These are phyloP conservation scores for Ensete glaucum DNA, from an alignment of 176 grass and related monocot species.

Conservation along the genomic window DNA sequence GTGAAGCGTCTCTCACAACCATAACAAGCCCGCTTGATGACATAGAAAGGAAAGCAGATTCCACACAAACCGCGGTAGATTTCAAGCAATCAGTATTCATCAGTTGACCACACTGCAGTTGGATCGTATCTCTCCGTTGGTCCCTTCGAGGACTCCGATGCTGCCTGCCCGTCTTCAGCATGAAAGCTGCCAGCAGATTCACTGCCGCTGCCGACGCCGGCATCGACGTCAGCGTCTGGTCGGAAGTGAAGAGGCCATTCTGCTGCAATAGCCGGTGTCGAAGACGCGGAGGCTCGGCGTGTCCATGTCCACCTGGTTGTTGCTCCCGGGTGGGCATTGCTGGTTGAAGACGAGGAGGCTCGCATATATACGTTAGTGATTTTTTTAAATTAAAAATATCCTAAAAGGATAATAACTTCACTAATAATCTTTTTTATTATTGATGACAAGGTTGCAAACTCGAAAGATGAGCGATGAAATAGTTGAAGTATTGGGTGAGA, in stretches of 20 bases:
- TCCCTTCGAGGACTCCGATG: background rate
- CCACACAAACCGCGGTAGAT: background rate
- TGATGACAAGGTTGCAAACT: too few relatives aligned
- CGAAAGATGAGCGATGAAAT: too few relatives aligned
- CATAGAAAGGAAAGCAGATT: too few relatives aligned
- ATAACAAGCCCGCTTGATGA: too few relatives aligned
- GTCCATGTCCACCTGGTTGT: slow-evolving; percentile 27
- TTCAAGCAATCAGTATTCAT: background rate
- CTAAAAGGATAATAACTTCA: too few relatives aligned
- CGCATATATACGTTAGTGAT: too few relatives aligned
- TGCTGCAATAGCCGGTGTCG: background rate
- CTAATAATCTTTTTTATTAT: too few relatives aligned
- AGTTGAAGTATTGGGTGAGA: too few relatives aligned
- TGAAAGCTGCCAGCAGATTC: background rate
- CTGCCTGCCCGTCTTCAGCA: slow-evolving; percentile 6
- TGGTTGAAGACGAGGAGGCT: too few relatives aligned
- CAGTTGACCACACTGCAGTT: slow-evolving; percentile 6
- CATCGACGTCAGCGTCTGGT: background rate
- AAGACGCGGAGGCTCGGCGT: background rate
- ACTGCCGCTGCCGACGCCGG: background rate
- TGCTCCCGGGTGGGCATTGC: background rate
- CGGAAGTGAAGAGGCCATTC: background rate
- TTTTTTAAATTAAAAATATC: too few relatives aligned
- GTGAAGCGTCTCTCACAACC: too few relatives aligned
- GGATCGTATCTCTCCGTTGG: background rate